A percentile compares a stretch with the other conserved stretches of the same genome.
These are phyloP conservation scores for Nicotiana noctiflora DNA, from an alignment of 257 asterid genomes.

Conservation along the genomic window DNA sequence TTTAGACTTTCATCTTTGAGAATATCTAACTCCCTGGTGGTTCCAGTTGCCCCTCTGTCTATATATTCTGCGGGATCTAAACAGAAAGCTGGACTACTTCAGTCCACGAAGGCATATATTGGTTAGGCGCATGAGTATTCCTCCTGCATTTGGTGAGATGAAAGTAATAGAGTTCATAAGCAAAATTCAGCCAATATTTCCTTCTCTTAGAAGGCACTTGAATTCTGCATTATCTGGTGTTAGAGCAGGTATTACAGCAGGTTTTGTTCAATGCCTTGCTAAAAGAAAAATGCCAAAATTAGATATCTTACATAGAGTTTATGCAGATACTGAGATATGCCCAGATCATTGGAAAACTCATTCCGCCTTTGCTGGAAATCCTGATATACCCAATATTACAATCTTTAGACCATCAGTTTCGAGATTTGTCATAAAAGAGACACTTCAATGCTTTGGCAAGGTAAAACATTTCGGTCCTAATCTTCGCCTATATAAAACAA, in stretches of 20 bases:
- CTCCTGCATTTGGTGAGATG: conserved; percentile 37
- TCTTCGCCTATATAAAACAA: background rate
- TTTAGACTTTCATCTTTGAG: background rate
- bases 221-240: conserved; percentile 48
- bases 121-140: conserved; percentile 29
- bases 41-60: conserved; percentile 72
- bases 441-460: conserved; percentile 79
- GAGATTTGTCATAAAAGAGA: conserved; percentile 49
- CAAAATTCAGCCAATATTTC: conserved; percentile 50
- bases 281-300: conserved; percentile 7
- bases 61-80: conserved; percentile 70
- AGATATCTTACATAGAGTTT: conserved; percentile 23
- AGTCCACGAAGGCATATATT: conserved; percentile 44
- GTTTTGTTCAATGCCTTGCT: conserved; percentile 14
- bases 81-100: conserved; percentile 53
- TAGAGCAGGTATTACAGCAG: conserved; percentile 44
- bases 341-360: conserved; percentile 71
- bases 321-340: conserved; percentile 57
- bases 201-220: conserved; percentile 47
- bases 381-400: conserved; percentile 33
- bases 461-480: conserved; percentile 22
- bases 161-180: conserved; percentile 35
- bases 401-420: conserved; percentile 40
- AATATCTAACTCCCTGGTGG: conserved; percentile 16
- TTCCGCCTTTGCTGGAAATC: conserved; percentile 53